Evolutionary conservation across 169 alveolate genomes (phyloP).

Genomic region (Plasmodium adleri): DNA sequence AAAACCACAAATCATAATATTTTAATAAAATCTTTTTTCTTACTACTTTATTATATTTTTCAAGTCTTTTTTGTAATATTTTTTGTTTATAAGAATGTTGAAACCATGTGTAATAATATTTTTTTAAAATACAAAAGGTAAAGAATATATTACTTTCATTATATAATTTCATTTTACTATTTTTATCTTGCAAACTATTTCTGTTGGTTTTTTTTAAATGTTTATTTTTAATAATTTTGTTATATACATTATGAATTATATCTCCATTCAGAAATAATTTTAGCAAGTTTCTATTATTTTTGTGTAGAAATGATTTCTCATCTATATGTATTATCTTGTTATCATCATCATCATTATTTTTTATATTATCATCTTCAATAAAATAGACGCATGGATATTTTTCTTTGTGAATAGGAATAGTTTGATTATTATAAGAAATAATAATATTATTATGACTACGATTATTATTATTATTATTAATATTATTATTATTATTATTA

Average conservation of each 20-base stretch:
- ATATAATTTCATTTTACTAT: conserved; percentile 26
- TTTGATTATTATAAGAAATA: too few species aligned
- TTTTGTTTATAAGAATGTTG: conserved; percentile 12
- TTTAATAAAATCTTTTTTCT: conserved; percentile 12
- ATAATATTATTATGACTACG: too few species aligned
- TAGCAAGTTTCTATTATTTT: conserved; percentile 27
- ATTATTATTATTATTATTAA: background rate
- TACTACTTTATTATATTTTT: background rate
- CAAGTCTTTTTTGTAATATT: background rate
- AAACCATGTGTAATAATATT: conserved; percentile 2
- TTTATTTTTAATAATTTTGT: background rate
- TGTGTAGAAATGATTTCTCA: conserved; percentile 48
- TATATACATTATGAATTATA: conserved; percentile 16
- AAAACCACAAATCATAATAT: conserved; percentile 43
- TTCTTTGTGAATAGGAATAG: too few species aligned
- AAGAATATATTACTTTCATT: conserved; percentile 34
- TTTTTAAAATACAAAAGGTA: conserved; percentile 17
- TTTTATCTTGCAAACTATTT: background rate
- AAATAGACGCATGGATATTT: too few species aligned
- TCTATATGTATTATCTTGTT: background rate
- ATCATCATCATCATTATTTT: background rate
- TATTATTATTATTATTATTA: background rate
- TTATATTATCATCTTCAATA: too few species aligned
- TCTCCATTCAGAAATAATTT: conserved; percentile 51
- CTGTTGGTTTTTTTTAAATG: background rate